Evolutionary conservation across 2,329 filamentous ascomycete genomes (phyloP).

Genomic region (Paecilomyces variotii): DNA sequence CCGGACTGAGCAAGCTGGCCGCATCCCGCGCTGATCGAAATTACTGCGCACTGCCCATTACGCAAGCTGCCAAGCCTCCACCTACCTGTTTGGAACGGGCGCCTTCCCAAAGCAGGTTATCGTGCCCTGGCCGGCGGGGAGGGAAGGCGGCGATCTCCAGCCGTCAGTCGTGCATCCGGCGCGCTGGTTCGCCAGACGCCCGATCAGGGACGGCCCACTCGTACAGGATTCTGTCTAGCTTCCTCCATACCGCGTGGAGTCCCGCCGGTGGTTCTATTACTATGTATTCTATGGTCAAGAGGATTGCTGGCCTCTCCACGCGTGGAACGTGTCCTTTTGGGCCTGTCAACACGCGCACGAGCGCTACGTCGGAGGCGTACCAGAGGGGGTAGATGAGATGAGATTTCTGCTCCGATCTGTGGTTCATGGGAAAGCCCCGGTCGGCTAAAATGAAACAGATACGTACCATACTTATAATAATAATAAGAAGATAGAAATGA

Average conservation of each 20-base stretch:
- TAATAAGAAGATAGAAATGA: too few relatives aligned
- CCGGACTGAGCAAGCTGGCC: constrained; percentile 1
- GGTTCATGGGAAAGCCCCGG: too few relatives aligned
- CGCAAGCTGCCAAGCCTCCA: constrained; percentile 29
- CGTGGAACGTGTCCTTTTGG: background rate
- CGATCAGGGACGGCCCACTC: background rate
- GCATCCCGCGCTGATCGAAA: constrained; percentile 24
- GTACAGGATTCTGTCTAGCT: background rate
- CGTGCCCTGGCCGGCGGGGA: constrained; percentile 30
- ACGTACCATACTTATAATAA: too few relatives aligned
- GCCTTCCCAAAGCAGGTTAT: constrained; percentile 23
- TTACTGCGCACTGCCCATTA: constrained; percentile 21
- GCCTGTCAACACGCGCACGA: background rate
- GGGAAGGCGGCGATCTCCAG: constrained; percentile 28
- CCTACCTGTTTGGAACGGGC: constrained; percentile 21
- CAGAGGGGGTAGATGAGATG: background rate
- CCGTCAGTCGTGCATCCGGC: constrained; percentile 17
- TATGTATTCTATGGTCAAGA: too few relatives aligned
- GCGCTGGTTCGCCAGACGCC: constrained; percentile 8
- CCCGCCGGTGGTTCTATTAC: background rate
- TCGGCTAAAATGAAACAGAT: too few relatives aligned
- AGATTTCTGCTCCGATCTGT: too few relatives aligned
- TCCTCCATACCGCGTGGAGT: background rate
- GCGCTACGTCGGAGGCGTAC: background rate
- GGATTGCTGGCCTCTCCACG: background rate